Conservation (phyloP, 2,329 filamentous ascomycete species). For the Stachybotrys chartarum region DNA sequence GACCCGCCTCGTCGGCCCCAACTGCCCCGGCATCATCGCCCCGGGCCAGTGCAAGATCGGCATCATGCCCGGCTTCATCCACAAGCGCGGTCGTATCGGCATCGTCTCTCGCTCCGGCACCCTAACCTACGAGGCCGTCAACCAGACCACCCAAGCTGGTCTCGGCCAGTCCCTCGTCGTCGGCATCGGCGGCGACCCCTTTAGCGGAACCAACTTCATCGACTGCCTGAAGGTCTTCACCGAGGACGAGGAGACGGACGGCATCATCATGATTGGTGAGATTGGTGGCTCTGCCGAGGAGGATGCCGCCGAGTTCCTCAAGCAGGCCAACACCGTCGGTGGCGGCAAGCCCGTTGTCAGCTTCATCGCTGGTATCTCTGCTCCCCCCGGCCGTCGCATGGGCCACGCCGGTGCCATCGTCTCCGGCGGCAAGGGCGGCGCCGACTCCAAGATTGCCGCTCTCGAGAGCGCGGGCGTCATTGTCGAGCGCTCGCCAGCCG, state of each 20-base stretch:
- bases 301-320: constrained; percentile 94
- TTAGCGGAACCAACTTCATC: constrained; percentile 99
- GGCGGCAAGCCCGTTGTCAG: constrained; percentile 87
- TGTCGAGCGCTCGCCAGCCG: constrained; percentile 89
- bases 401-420: constrained; percentile 98
- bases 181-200: constrained; percentile 96
- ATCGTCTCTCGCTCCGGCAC: constrained; percentile 98
- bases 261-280: constrained; percentile 99
- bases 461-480: constrained; percentile 90
- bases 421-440: constrained; percentile 93
- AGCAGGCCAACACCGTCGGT: constrained; percentile 81
- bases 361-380: constrained; percentile 98
- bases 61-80: constrained; percentile 99
- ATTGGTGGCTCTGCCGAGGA: constrained; percentile 97
- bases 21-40: constrained; percentile 96
- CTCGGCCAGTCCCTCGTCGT: constrained; percentile 97
- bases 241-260: constrained; percentile 91
- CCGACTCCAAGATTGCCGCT: constrained; percentile 95
- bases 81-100: constrained; percentile 97
- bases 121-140: constrained; percentile 98
- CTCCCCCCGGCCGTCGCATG: constrained; percentile 93
- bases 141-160: constrained; percentile 96
- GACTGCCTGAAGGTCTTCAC: constrained; percentile 98
- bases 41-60: constrained; percentile 98
- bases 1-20: constrained; percentile 92